Evolutionary conservation across 495 filamentous ascomycete genomes (phyloP).

Genomic region (Tuber umbilicatum): DNA sequence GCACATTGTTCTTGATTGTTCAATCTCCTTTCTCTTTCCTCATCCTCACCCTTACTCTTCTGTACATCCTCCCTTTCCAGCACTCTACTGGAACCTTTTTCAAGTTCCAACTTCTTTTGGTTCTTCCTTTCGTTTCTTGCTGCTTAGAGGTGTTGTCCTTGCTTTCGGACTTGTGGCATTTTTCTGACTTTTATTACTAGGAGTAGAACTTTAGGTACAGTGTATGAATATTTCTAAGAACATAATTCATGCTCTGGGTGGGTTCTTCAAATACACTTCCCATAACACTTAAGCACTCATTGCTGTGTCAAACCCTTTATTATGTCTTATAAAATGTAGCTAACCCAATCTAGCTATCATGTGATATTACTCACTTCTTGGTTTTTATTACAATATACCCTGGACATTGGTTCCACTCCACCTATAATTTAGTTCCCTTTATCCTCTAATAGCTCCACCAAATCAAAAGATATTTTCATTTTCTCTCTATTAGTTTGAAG

Average conservation of each 20-base stretch:
- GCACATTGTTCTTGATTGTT: too few species aligned
- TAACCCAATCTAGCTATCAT: neutral
- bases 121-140: neutral
- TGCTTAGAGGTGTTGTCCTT: neutral
- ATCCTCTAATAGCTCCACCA: neutral
- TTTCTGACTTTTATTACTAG: neutral
- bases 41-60: too few species aligned
- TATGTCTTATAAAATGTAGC: neutral
- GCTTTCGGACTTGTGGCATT: too few species aligned
- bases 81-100: neutral
- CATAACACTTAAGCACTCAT: neutral
- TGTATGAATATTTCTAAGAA: neutral
- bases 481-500: constrained; percentile 1
- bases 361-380: neutral
- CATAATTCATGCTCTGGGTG: neutral
- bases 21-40: too few species aligned
- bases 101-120: neutral
- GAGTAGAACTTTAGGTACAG: neutral
- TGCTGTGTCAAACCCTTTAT: neutral
- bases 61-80: neutral
- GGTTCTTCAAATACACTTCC: neutral
- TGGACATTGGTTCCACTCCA: neutral
- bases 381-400: neutral
- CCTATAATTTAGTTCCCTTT: neutral
- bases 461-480: neutral